These are phyloP conservation scores for Cyclotella distinguenda DNA, from an alignment of 108 stramenopile species.

Conservation along the genomic window DNA sequence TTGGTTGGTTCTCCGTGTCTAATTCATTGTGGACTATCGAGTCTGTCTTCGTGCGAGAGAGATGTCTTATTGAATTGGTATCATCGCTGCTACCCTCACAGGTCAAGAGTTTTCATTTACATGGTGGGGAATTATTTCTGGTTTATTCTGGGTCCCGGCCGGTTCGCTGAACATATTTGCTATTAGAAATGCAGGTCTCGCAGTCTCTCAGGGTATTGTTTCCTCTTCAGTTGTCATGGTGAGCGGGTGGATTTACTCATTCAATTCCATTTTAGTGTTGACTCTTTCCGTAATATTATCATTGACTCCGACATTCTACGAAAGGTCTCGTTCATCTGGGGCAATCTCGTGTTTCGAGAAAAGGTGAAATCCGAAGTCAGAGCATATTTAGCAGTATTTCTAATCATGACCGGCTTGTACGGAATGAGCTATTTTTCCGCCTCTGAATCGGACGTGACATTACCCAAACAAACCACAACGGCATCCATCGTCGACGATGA, in stretches of 20 bases:
- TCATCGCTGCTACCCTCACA: not conserved
- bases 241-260: not conserved
- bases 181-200: slow-evolving; percentile 76
- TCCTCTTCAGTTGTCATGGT: slow-evolving; percentile 74
- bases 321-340: slow-evolving; percentile 76
- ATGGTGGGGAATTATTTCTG: slow-evolving; percentile 53
- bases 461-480: not conserved
- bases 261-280: not conserved
- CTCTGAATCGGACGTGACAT: not conserved
- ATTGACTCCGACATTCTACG: too few species aligned
- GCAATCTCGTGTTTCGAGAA: slow-evolving; percentile 67
- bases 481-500: not conserved
- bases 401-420: slow-evolving; percentile 53
- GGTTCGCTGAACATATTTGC: slow-evolving; percentile 74
- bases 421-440: slow-evolving; percentile 79
- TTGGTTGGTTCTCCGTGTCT: not conserved
- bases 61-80: not conserved
- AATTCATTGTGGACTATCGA: too few species aligned
- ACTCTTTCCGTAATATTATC: too few species aligned
- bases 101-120: slow-evolving; percentile 45
- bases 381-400: slow-evolving; percentile 49
- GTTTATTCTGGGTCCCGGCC: slow-evolving; percentile 75
- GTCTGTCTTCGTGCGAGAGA: too few species aligned
- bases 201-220: slow-evolving; percentile 73
- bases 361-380: slow-evolving; percentile 16